Percentiles rank a stretch among this genome's conserved stretches.
phyloP scores from a whole-genome alignment of 148 eudicot species.

The Diospyros lotus region DNA sequence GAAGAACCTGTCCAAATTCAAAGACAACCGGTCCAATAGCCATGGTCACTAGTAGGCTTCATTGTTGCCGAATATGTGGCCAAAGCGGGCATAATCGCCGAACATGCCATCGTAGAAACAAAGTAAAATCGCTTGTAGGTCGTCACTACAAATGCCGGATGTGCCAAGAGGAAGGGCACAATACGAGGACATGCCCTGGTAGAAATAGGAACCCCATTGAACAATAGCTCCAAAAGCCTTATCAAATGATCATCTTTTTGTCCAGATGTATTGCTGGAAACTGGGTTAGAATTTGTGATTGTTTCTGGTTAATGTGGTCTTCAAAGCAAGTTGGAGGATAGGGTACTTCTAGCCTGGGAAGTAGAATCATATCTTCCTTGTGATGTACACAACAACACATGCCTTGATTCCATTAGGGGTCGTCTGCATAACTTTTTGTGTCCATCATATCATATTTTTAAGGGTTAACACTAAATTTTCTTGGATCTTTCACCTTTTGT shows the following conservation, averaged over 20 bases:
- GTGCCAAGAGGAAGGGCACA: conserved; percentile 25
- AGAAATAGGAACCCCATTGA: conserved; percentile 1
- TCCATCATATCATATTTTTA: too few relatives aligned
- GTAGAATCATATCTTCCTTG: too few relatives aligned
- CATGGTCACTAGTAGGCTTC: conserved; percentile 19
- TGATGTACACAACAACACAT: too few relatives aligned
- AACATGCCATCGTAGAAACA: conserved; percentile 40
- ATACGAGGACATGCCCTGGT: conserved; percentile 22
- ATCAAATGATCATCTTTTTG: too few relatives aligned
- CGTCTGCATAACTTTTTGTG: too few relatives aligned
- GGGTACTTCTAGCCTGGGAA: too few relatives aligned
- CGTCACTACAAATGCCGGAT: conserved; percentile 12
- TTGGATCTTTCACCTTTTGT: too few relatives aligned
- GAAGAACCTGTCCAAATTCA: conserved; percentile 55
- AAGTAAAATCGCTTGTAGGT: conserved; percentile 1
- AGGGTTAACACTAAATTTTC: too few relatives aligned
- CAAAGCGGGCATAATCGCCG: conserved; percentile 59
- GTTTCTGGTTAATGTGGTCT: too few relatives aligned
- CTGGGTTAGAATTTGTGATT: neutral
- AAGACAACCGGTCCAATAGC: conserved; percentile 19
- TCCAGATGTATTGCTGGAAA: neutral
- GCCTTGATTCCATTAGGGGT: too few relatives aligned
- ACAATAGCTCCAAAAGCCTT: neutral
- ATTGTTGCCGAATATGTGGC: conserved; percentile 51
- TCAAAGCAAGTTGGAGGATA: too few relatives aligned